Percentiles rank a stretch among this genome's conserved stretches.
Conservation (phyloP, 371 early-diverging fungal species). For the Mucor saturninus region DNA sequence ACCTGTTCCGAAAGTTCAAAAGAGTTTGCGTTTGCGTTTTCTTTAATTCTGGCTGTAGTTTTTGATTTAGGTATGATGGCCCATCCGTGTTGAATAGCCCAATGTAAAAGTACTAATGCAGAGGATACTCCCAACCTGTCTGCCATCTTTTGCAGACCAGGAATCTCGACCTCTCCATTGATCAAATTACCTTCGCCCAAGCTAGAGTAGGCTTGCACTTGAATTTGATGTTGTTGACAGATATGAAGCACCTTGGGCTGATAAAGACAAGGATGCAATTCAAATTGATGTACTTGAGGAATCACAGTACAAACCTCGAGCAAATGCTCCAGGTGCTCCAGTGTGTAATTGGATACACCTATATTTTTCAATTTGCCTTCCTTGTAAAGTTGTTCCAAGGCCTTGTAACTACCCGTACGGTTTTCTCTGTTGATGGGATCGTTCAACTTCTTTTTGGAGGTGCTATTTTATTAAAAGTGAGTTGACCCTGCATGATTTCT, state of each 20-base stretch:
- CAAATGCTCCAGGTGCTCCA: conserved; percentile 61
- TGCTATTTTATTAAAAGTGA: conserved; percentile 15
- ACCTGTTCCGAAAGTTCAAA: conserved; percentile 54
- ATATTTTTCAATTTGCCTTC: conserved; percentile 63
- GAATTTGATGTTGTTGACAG: conserved; percentile 43
- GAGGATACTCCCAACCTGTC: conserved; percentile 37
- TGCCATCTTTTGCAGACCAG: conserved; percentile 43
- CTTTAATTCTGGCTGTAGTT: conserved; percentile 48
- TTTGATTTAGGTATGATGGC: conserved; percentile 75
- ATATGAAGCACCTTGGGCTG: conserved; percentile 41
- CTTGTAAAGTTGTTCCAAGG: conserved; percentile 58
- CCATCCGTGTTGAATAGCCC: conserved; percentile 74
- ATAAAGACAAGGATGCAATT: conserved; percentile 66
- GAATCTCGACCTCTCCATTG: conserved; percentile 30
- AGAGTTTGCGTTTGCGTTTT: conserved; percentile 57
- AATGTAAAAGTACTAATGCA: conserved; percentile 79
- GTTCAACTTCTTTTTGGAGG: conserved; percentile 38
- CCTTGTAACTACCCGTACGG: conserved; percentile 60
- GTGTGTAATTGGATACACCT: conserved; percentile 80
- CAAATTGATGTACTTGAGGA: conserved; percentile 81
- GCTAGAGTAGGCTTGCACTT: conserved; percentile 89
- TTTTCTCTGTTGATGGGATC: conserved; percentile 62
- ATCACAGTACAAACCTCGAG: conserved; percentile 61
- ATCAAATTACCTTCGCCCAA: conserved; percentile 84
- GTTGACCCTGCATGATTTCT: background rate